A percentile compares a stretch with the other conserved stretches of the same genome.
phyloP scores from a whole-genome alignment of 2,329 filamentous ascomycete genomes.

The Xylariomycetidae sp. region DNA sequence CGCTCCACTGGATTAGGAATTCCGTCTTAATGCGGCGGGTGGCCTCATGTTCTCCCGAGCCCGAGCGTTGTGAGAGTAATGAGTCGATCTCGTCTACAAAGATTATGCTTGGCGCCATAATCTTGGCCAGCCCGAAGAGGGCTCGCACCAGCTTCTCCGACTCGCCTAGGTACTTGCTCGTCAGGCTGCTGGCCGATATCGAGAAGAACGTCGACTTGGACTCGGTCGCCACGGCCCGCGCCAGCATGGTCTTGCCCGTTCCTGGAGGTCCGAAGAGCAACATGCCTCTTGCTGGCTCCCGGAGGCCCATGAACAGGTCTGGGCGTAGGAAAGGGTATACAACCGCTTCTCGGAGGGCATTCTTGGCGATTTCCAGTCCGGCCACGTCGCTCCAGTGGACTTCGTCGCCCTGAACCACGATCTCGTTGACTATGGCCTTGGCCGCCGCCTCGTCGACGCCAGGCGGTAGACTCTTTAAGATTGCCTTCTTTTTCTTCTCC shows the following conservation, averaged over 20 bases:
- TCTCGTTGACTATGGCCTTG: slow-evolving; percentile 91
- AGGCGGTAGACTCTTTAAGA: slow-evolving; percentile 72
- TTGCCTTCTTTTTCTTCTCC: slow-evolving; percentile 54
- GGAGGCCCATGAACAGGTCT: slow-evolving; percentile 90
- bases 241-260: slow-evolving; percentile 98
- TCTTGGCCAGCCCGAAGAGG: slow-evolving; percentile 82
- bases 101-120: slow-evolving; percentile 88
- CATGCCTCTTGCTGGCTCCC: slow-evolving; percentile 92
- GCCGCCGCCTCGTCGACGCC: slow-evolving; percentile 79
- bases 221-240: slow-evolving; percentile 89
- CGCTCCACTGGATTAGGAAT: slow-evolving; percentile 96
- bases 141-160: slow-evolving; percentile 94
- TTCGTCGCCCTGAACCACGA: slow-evolving; percentile 88
- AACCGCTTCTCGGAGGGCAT: slow-evolving; percentile 86
- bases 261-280: slow-evolving; percentile 92
- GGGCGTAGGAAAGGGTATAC: slow-evolving; percentile 95
- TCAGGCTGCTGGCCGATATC: slow-evolving; percentile 89
- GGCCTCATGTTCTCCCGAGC: slow-evolving; percentile 84
- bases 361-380: slow-evolving; percentile 84
- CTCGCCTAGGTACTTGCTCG: slow-evolving; percentile 93
- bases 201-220: slow-evolving; percentile 95
- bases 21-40: slow-evolving; percentile 94
- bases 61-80: slow-evolving; percentile 75
- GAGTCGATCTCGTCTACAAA: slow-evolving; percentile 99
- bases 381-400: slow-evolving; percentile 94